phyloP scores from a whole-genome alignment of 192 early-diverging fungal genomes.

The Gigaspora rosea region DNA sequence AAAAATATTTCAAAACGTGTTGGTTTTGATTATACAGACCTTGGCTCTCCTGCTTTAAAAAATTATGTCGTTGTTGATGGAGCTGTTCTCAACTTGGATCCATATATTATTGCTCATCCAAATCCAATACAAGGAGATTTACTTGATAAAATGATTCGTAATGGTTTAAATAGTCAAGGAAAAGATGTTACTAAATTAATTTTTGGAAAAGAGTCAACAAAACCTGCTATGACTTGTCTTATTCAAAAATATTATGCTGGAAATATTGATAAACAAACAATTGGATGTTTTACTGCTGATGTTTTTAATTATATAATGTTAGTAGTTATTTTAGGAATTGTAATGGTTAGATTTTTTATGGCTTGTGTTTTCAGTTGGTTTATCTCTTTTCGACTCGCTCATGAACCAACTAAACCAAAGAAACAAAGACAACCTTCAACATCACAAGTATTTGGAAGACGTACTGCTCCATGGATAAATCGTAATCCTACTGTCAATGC shows the following conservation, averaged over 20 bases:
- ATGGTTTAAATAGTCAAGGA: slow-evolving; percentile 44
- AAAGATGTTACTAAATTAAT: slow-evolving; percentile 62
- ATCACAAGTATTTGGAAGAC: not conserved
- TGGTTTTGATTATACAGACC: slow-evolving; percentile 60
- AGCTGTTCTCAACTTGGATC: slow-evolving; percentile 60
- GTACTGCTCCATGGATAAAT: slow-evolving; percentile 36
- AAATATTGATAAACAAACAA: slow-evolving; percentile 69
- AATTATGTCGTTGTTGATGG: slow-evolving; percentile 65
- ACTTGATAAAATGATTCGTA: slow-evolving; percentile 57
- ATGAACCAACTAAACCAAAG: slow-evolving; percentile 1
- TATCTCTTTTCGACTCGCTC: slow-evolving; percentile 55
- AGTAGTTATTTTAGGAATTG: slow-evolving; percentile 61
- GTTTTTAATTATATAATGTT: slow-evolving; percentile 74
- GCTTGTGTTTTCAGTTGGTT: slow-evolving; percentile 83
- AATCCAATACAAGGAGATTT: slow-evolving; percentile 44
- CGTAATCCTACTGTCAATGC: slow-evolving; percentile 39
- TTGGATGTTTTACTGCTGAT: slow-evolving; percentile 83
- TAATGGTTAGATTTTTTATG: slow-evolving; percentile 68
- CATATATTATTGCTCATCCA: slow-evolving; percentile 52
- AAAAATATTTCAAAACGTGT: slow-evolving; percentile 35
- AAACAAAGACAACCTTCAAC: not conserved
- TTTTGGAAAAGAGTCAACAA: slow-evolving; percentile 45
- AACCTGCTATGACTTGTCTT: slow-evolving; percentile 63
- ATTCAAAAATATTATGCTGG: slow-evolving; percentile 76
- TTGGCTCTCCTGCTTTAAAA: slow-evolving; percentile 36